These are phyloP conservation scores for Rhizopus sp. DNA, from an alignment of 371 early-diverging fungal species.

Conservation along the genomic window DNA sequence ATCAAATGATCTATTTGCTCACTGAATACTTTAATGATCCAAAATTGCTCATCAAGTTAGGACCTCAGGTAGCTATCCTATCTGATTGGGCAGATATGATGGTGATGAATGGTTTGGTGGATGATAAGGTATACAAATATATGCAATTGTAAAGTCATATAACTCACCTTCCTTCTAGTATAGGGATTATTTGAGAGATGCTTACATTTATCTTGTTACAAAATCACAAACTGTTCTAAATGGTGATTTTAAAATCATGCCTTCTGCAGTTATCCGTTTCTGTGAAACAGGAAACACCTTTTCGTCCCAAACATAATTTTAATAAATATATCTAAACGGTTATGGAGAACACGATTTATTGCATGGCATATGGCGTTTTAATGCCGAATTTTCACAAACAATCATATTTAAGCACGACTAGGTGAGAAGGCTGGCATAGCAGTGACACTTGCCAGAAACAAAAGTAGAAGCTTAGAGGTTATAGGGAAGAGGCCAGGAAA, in stretches of 20 bases:
- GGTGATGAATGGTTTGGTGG: constrained; percentile 23
- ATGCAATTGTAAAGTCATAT: background rate
- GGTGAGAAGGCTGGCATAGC: background rate
- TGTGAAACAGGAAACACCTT: background rate
- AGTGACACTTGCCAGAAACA: constrained; percentile 6
- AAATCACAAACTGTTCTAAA: constrained; percentile 30
- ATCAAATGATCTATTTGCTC: constrained; percentile 44
- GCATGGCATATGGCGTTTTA: constrained; percentile 1
- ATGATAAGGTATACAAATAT: constrained; percentile 33
- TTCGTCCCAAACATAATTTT: too few relatives aligned
- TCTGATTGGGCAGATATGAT: constrained; percentile 38
- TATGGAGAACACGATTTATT: background rate
- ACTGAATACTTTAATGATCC: constrained; percentile 38
- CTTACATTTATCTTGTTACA: constrained; percentile 28
- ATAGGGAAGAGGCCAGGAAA: constrained; percentile 8
- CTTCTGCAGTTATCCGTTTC: constrained; percentile 26
- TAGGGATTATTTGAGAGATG: constrained; percentile 19
- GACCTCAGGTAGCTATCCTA: constrained; percentile 32
- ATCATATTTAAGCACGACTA: background rate
- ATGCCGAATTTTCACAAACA: constrained; percentile 1
- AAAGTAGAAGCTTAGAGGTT: constrained; percentile 3
- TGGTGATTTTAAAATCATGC: constrained; percentile 38
- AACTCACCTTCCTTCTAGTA: constrained; percentile 11
- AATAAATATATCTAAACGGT: too few relatives aligned
- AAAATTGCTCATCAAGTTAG: constrained; percentile 27